Evolutionary conservation across 306 rosid genomes (phyloP).

Genomic region (Leucaena leucocephala): DNA sequence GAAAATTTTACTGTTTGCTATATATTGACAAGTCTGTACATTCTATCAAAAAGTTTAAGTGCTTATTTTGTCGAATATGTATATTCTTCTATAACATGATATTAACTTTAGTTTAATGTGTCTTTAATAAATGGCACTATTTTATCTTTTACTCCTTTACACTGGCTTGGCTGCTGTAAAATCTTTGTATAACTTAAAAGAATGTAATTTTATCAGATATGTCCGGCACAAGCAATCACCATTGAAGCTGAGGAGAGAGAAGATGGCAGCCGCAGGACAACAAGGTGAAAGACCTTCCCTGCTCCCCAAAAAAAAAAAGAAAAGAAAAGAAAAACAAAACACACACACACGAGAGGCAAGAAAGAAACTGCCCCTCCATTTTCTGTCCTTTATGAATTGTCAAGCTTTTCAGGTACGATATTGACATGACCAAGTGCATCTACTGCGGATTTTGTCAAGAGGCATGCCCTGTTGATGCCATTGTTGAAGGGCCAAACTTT

Average conservation of each 20-base stretch:
- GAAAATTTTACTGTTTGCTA: not conserved
- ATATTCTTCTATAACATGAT: not conserved
- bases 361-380: not conserved
- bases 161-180: constrained; percentile 8
- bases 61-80: not conserved
- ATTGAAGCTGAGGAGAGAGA: constrained; percentile 99
- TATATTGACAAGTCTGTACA: not conserved
- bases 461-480: constrained; percentile 99
- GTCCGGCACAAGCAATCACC: constrained; percentile 99
- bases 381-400: constrained; percentile 29
- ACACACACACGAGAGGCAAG: not conserved
- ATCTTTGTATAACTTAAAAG: constrained; percentile 25
- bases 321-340: not conserved
- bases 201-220: constrained; percentile 53
- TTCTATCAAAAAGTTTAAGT: not conserved
- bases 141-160: constrained; percentile 1
- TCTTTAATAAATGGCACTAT: not conserved
- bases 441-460: constrained; percentile 99
- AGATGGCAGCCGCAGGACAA: constrained; percentile 99
- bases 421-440: constrained; percentile 99
- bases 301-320: too few species aligned
- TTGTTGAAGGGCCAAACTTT: constrained; percentile 98
- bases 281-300: constrained; percentile 62
- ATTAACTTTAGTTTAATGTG: constrained; percentile 1
- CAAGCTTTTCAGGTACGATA: constrained; percentile 77